Base-by-base conservation (phyloP, 768 basidiomycete genomes). In the Leccinum boreale region DNA sequence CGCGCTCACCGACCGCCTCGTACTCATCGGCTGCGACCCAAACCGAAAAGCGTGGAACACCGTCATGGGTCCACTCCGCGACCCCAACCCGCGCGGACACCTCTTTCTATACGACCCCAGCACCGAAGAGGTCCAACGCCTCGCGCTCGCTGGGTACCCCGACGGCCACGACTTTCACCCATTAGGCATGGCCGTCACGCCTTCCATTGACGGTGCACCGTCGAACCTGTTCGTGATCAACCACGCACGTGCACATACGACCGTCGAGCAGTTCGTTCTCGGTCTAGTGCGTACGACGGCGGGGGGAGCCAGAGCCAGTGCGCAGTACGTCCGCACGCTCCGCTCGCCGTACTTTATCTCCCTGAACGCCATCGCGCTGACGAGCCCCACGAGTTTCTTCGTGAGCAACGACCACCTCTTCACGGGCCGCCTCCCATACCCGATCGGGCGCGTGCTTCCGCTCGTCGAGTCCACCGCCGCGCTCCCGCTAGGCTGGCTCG, bases 381-480 rank as follows among this genome's bases (percentile, higher is more conserved):
- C 87, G 9, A 81, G 85, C 45, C 81, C 85, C 1, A 78, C 81
- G 56, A 81, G 85, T 1, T 90, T 91, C 69, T 90, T 85, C 64
- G 79, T 90, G 50, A 81, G 81, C 44, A 87, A 91, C 65, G 89
- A 91, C 67, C 89, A 91, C 64, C 70, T 81, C 35, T 67, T 88
- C 65, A 89, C 86, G 3, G 79, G 85, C 8, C 83, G 89, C 14
- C 73, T 84, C 19, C 83, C 84, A 0, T 65, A 70, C 31, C 62
- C 65, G 10, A 39, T 86, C n/a, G 83, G 84, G 9, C 70, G 72
- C 44, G 56, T 84, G 24, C 63, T 85, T 0, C 82, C 87, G 2
- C 6, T 84, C 35, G 45, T 80, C 53, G 89, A 91, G 66, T 78
- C 82, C 4, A 1, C 84, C 17, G 70, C 85, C 3, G 80, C 69